These are phyloP conservation scores for Aspergillus sp. DNA, from an alignment of 2,329 filamentous ascomycete genomes.

Conservation along the genomic window DNA sequence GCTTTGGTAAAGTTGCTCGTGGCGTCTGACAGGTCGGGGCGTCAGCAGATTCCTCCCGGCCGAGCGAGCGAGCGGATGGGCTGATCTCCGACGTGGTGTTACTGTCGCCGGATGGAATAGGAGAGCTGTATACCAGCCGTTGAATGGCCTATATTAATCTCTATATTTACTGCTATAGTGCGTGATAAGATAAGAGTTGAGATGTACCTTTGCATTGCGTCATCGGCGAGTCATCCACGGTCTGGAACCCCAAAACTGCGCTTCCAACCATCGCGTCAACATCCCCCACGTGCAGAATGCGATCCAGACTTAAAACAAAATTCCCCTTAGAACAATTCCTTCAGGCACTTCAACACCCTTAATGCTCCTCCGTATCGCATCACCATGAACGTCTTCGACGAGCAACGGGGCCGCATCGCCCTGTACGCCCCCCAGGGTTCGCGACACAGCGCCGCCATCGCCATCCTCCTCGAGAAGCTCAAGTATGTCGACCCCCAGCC, in stretches of 20 bases:
- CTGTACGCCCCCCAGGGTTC: constrained; percentile 2
- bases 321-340: background rate
- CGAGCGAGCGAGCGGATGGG: too few relatives aligned
- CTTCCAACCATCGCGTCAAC: background rate
- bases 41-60: too few relatives aligned
- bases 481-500: background rate
- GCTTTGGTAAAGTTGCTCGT: too few relatives aligned
- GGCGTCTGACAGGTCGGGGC: too few relatives aligned
- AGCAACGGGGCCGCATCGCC: constrained; percentile 4
- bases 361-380: background rate
- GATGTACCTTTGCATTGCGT: background rate
- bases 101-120: too few relatives aligned
- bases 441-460: constrained; percentile 5
- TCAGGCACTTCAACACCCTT: background rate
- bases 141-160: too few relatives aligned
- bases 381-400: constrained; percentile 11
- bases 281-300: background rate
- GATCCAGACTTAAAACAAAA: background rate
- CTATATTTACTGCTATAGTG: too few relatives aligned
- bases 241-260: background rate
- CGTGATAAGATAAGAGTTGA: background rate
- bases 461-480: constrained; percentile 6
- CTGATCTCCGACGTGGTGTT: too few relatives aligned
- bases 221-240: background rate
- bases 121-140: too few relatives aligned